phyloP scores from a whole-genome alignment of 345 rosid genomes.

The Camelina laxa region DNA sequence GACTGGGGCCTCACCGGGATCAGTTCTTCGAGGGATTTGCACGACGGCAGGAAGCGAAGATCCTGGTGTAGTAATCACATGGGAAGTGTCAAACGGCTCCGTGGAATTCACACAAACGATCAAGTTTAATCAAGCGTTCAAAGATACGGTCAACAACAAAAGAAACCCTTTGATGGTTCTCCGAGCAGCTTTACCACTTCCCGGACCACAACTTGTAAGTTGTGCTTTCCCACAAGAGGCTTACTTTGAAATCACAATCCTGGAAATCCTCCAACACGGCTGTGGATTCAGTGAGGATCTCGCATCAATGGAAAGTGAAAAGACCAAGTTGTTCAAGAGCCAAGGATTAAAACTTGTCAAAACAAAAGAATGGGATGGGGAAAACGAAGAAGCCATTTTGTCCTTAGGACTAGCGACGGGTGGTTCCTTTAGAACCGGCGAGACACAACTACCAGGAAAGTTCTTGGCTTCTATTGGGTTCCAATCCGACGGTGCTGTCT shows the following conservation, averaged over 20 bases:
- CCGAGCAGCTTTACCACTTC: conserved; percentile 76
- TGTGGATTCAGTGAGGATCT: conserved; percentile 19
- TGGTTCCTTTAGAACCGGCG: conserved; percentile 50
- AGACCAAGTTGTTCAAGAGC: conserved; percentile 62
- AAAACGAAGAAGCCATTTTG: conserved; percentile 45
- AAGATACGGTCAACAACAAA: conserved; percentile 22
- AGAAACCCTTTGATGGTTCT: conserved; percentile 54
- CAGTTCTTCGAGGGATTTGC: conserved; percentile 60
- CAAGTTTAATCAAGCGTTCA: conserved; percentile 57
- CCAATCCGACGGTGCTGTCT: conserved; percentile 81
- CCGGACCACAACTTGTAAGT: conserved; percentile 80
- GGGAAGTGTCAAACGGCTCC: conserved; percentile 87
- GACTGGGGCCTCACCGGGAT: conserved; percentile 43
- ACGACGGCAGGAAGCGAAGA: conserved; percentile 50
- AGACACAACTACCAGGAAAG: conserved; percentile 69
- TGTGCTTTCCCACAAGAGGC: conserved; percentile 93
- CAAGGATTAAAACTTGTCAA: conserved; percentile 51
- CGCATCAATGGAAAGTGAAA: conserved; percentile 59
- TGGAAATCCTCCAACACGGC: conserved; percentile 41
- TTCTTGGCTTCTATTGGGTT: conserved; percentile 88
- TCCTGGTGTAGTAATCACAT: conserved; percentile 60
- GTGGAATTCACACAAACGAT: conserved; percentile 79
- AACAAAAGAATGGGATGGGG: conserved; percentile 38
- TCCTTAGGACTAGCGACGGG: conserved; percentile 75
- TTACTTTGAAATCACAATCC: conserved; percentile 81